Evolutionary conservation across 805 yeast species (phyloP).

Genomic region (Yamadazyma ubonensis): DNA sequence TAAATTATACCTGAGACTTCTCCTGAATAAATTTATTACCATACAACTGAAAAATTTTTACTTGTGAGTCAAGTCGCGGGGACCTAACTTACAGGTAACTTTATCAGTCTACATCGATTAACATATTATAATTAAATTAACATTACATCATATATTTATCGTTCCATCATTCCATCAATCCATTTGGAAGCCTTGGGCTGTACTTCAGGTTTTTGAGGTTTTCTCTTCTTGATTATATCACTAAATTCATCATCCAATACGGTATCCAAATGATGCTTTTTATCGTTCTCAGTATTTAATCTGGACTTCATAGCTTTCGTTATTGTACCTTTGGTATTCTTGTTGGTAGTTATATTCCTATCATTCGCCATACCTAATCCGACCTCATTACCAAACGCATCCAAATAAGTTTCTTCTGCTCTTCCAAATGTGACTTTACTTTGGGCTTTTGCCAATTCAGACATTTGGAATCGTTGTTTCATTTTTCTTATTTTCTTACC

Average conservation of each 20-base stretch:
- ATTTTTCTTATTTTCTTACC: slow-evolving; percentile 78
- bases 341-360: slow-evolving; percentile 30
- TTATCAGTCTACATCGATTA: background rate
- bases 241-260: slow-evolving; percentile 10
- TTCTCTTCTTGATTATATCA: slow-evolving; percentile 3
- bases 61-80: slow-evolving; percentile 8
- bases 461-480: slow-evolving; percentile 76
- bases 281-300: slow-evolving; percentile 23
- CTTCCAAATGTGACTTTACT: slow-evolving; percentile 83
- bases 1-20: slow-evolving; percentile 9
- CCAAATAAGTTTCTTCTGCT: slow-evolving; percentile 59
- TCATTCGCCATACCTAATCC: slow-evolving; percentile 68
- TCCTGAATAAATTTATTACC: slow-evolving; percentile 14
- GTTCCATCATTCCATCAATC: no score
- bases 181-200: slow-evolving; percentile 6
- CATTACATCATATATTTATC: no score
- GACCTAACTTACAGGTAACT: background rate
- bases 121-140: no score
- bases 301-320: slow-evolving; percentile 60
- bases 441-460: slow-evolving; percentile 79
- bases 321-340: slow-evolving; percentile 55
- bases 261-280: slow-evolving; percentile 14
- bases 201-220: background rate
- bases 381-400: slow-evolving; percentile 73
- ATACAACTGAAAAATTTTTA: slow-evolving; percentile 12